These are phyloP conservation scores for Cochlearia excelsa DNA, from an alignment of 345 rosid species.

Conservation along the genomic window DNA sequence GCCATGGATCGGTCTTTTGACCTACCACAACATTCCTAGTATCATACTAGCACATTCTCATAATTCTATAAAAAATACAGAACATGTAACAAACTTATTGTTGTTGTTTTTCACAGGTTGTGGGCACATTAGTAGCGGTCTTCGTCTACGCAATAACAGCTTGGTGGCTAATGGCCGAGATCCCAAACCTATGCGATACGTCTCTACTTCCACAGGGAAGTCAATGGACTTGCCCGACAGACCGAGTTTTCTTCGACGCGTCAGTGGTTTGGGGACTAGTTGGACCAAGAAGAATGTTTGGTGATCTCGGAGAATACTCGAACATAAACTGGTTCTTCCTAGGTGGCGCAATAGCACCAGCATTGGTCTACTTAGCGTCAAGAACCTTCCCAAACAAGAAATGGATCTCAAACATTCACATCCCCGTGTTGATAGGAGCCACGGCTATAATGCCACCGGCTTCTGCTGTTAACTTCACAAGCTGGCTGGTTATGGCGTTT, in stretches of 20 bases:
- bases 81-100: not conserved
- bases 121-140: constrained; percentile 59
- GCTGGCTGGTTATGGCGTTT: constrained; percentile 67
- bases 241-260: constrained; percentile 67
- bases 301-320: constrained; percentile 64
- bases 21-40: not conserved
- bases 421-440: constrained; percentile 69
- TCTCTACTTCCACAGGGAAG: constrained; percentile 51
- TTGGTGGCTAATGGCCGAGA: constrained; percentile 73
- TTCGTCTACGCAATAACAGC: constrained; percentile 56
- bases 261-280: constrained; percentile 88
- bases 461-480: constrained; percentile 68
- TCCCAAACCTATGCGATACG: constrained; percentile 67
- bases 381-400: constrained; percentile 51
- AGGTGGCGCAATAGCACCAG: constrained; percentile 67
- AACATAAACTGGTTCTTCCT: constrained; percentile 70
- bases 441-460: constrained; percentile 84
- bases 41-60: no score
- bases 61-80: no score
- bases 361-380: constrained; percentile 61
- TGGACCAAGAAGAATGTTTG: constrained; percentile 77
- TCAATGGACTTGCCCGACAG: constrained; percentile 78
- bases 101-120: constrained; percentile 43
- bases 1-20: no score
- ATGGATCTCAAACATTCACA: constrained; percentile 64